Evolutionary conservation across 2,329 filamentous ascomycete genomes (phyloP), one percentile per base, ranked within the genome.

Genomic region (Fusarium ambrosium): DNA sequence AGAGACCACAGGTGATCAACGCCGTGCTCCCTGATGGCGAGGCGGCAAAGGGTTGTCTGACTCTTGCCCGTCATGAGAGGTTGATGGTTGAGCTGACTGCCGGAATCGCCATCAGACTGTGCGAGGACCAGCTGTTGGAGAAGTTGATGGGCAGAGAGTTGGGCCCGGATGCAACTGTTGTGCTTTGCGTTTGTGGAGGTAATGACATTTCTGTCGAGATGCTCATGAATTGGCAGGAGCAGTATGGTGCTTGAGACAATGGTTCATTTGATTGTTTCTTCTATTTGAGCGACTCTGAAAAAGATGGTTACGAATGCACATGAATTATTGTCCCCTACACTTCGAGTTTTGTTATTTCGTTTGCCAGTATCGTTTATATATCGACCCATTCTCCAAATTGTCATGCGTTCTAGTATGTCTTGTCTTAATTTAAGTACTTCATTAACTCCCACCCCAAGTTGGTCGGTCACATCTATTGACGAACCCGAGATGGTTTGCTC

Each of bases 161-260:
- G 16, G 72, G 79, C 3, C 76, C 76, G 0, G 74, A 79, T 37
- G 75, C 78, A 37, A 76, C 73, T 4, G 77, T 81, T 11, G 80
- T 81, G n/a, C 60, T 82, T 13, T 73, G 81, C 10, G 70, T 82
- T 22, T 82, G 81, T 34, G 80, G 81, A 18, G 80, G 81, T 2
- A 81, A 78, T 62, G 80, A 82, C 39, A 81, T 81, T 56, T 81
- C 80, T 11, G 74, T 80, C 24, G 80, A 81, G 55, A 81, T 81
- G 53, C 71, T 82, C 16, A 75, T 75, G 73, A 65, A 73, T 39
- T 74, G 72, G 69, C 73, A 77, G 34, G 69, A 77, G 37, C 72
- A 71, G n/a, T 71, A 75, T 14, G 66, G 62, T 32, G 36, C 55
- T 39, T 71, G 32, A 63, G 20, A 59, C 32, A 53, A 24, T 6